phyloP scores from a whole-genome alignment of 2,329 filamentous ascomycete genomes.

The Grosmannia huntii region DNA sequence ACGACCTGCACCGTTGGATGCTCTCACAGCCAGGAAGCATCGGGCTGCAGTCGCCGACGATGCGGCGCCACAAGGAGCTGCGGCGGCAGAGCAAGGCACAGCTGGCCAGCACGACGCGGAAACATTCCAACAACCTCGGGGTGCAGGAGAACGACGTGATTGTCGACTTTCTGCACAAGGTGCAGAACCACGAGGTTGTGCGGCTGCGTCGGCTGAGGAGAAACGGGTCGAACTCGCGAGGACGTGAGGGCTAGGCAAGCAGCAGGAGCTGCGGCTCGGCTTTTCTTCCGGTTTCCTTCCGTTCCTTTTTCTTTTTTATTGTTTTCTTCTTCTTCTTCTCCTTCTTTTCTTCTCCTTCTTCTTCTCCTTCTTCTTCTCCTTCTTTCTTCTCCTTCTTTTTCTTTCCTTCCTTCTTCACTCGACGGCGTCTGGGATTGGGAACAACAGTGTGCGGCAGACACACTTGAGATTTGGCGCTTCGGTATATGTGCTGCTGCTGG shows the following conservation, averaged over 20 bases:
- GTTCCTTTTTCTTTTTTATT: not conserved
- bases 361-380: too few relatives aligned
- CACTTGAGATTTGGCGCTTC: too few relatives aligned
- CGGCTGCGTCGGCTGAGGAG: conserved; percentile 10
- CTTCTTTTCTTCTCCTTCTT: too few relatives aligned
- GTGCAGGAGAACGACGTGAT: conserved; percentile 75
- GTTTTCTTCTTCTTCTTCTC: not conserved
- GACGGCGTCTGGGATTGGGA: too few relatives aligned
- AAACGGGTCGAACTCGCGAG: conserved; percentile 11
- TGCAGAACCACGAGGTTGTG: conserved; percentile 40
- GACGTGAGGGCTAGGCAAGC: conserved; percentile 8
- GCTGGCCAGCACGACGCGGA: conserved; percentile 58
- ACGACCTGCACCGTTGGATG: conserved; percentile 48
- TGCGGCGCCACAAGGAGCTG: conserved; percentile 52
- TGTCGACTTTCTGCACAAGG: conserved; percentile 64
- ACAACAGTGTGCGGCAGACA: too few relatives aligned
- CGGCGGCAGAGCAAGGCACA: conserved; percentile 59
- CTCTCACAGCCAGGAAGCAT: conserved; percentile 50
- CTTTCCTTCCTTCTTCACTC: too few relatives aligned
- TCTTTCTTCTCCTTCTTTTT: too few relatives aligned
- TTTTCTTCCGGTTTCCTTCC: too few relatives aligned
- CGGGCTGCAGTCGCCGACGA: conserved; percentile 62
- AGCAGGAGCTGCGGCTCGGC: too few relatives aligned
- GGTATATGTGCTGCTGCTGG: too few relatives aligned
- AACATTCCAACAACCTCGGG: conserved; percentile 71